Conservation (phyloP, 495 filamentous ascomycete genomes). For the Penicillium cinerascens region DNA sequence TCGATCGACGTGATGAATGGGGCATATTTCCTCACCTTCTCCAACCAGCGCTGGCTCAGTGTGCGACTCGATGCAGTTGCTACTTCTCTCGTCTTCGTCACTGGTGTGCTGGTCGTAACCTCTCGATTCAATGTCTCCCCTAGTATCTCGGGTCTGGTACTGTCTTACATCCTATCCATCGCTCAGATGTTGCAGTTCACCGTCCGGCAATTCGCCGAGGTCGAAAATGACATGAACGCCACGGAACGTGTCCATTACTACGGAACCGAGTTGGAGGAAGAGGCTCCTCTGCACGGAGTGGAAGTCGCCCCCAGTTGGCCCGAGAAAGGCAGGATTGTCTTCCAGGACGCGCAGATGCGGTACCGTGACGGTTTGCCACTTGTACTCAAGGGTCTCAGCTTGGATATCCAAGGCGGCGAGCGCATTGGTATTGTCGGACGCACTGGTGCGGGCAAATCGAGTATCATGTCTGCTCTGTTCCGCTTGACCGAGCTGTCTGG, state of each 20-base stretch:
- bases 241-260: conserved; percentile 95
- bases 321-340: conserved; percentile 76
- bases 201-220: conserved; percentile 89
- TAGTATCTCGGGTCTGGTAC: conserved; percentile 79
- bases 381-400: conserved; percentile 72
- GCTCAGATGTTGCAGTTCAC: conserved; percentile 97
- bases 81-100: conserved; percentile 76
- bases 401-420: conserved; percentile 80
- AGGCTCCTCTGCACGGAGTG: conserved; percentile 70
- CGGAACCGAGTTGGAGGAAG: conserved; percentile 79
- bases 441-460: conserved; percentile 91
- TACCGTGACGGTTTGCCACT: conserved; percentile 81
- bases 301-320: conserved; percentile 75
- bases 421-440: conserved; percentile 91
- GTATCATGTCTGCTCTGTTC: conserved; percentile 92
- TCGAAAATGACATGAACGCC: conserved; percentile 96
- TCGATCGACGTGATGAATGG: conserved; percentile 88
- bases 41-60: conserved; percentile 89
- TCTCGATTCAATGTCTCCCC: conserved; percentile 85
- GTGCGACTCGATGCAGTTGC: conserved; percentile 81
- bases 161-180: conserved; percentile 89
- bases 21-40: conserved; percentile 90
- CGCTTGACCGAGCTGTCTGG: conserved; percentile 79
- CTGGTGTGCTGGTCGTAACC: conserved; percentile 87
- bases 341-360: conserved; percentile 85